These are phyloP conservation scores for Punica granatum DNA, from an alignment of 345 rosid genomes.

Conservation along the genomic window DNA sequence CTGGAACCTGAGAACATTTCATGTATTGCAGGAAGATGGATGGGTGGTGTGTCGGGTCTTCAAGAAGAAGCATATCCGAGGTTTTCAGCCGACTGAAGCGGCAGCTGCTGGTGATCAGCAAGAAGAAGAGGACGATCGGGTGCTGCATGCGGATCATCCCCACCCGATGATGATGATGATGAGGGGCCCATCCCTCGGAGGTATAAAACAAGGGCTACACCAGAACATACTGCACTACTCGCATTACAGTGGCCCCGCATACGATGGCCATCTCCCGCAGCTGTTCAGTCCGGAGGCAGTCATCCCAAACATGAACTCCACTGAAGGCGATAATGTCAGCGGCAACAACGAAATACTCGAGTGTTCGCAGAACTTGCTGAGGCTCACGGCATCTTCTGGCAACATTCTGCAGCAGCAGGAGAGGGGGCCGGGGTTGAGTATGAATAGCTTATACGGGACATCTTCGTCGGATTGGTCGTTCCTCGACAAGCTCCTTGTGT, in stretches of 20 bases:
- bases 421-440: constrained; percentile 28
- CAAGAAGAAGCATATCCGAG: constrained; percentile 71
- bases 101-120: constrained; percentile 32
- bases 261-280: constrained; percentile 75
- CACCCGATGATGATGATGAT: constrained; percentile 6
- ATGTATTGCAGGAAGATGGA: constrained; percentile 50
- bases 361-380: constrained; percentile 61
- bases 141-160: background rate
- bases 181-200: background rate
- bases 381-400: constrained; percentile 35
- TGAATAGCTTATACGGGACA: constrained; percentile 1
- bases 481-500: constrained; percentile 72
- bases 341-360: constrained; percentile 37
- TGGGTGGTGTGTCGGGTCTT: constrained; percentile 69
- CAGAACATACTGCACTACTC: constrained; percentile 13
- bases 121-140: constrained; percentile 14
- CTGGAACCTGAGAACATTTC: no score
- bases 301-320: constrained; percentile 16
- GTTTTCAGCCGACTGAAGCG: constrained; percentile 24
- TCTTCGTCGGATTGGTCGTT: constrained; percentile 57
- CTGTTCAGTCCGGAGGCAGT: constrained; percentile 69
- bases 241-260: background rate
- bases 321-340: constrained; percentile 20
- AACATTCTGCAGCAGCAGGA: constrained; percentile 22
- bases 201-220: background rate